Evolutionary conservation across 139 green algal genomes (phyloP).

Genomic region (Pedinophyceae sp.): DNA sequence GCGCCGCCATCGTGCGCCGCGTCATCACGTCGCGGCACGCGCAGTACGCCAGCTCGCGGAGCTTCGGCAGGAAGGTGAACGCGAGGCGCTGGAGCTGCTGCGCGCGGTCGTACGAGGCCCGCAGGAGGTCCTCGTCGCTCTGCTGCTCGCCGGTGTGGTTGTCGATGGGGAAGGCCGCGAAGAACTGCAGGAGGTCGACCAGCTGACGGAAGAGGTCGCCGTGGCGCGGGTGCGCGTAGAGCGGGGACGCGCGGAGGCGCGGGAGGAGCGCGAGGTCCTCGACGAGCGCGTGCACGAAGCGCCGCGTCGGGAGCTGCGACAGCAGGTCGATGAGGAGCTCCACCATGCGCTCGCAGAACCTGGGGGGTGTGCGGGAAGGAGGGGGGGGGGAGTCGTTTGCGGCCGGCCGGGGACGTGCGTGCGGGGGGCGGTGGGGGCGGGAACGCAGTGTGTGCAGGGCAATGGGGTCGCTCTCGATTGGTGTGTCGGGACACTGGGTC

Average conservation of each 20-base stretch:
- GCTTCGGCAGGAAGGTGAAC: conserved; percentile 50
- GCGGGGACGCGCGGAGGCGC: conserved; percentile 39
- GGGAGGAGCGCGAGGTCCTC: conserved; percentile 65
- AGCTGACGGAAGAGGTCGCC: conserved; percentile 61
- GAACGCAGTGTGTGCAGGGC: no score
- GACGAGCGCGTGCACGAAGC: conserved; percentile 67
- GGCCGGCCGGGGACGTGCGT: no score
- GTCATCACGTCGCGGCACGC: conserved; percentile 64
- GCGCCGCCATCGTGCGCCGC: conserved; percentile 32
- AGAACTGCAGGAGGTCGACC: conserved; percentile 71
- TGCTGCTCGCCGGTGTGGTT: conserved; percentile 77
- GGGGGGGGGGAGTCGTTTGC: no score
- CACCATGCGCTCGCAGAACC: conserved; percentile 73
- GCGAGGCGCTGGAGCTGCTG: conserved; percentile 73
- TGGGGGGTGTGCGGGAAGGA: no score
- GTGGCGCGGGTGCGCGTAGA: conserved; percentile 23
- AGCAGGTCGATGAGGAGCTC: conserved; percentile 84
- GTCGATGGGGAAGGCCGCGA: conserved; percentile 81
- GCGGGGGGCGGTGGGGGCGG: no score
- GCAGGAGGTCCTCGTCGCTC: conserved; percentile 60
- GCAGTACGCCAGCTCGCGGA: conserved; percentile 60
- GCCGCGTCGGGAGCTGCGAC: conserved; percentile 66
- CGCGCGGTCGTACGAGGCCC: conserved; percentile 54
- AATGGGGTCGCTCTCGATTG: no score
- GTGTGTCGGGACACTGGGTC: no score